Conservation (phyloP, 108 stramenopile species). For the Bacterosira constricta region DNA sequence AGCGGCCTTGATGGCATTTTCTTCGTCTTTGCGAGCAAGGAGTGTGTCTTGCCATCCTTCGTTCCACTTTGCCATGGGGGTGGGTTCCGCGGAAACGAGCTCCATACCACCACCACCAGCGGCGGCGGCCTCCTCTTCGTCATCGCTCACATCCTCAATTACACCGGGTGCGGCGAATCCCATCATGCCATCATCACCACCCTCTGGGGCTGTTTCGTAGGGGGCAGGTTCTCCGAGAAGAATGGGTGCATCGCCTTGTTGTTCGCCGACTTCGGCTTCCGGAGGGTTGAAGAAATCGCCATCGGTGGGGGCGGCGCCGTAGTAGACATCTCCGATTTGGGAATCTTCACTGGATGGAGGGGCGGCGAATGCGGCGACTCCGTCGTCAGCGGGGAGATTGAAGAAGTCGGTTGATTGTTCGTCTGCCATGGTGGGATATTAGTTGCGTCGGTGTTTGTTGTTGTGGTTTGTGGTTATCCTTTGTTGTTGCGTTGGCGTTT, state of each 20-base stretch:
- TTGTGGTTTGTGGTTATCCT: no score
- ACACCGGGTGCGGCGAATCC: conserved; percentile 15
- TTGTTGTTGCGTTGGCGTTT: no score
- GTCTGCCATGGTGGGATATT: background rate
- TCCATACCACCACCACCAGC: background rate
- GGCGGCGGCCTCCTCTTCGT: conserved; percentile 27
- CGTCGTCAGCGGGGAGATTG: conserved; percentile 15
- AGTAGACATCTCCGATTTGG: conserved; percentile 38
- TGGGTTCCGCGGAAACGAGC: conserved; percentile 29
- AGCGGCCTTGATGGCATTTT: conserved; percentile 75
- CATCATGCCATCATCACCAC: conserved; percentile 1
- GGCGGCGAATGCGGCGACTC: conserved; percentile 34
- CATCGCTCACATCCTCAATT: conserved; percentile 37
- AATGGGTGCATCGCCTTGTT: conserved; percentile 19
- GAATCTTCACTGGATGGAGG: conserved; percentile 28
- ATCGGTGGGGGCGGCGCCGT: conserved; percentile 24
- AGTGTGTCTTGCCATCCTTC: conserved; percentile 84
- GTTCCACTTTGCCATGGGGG: conserved; percentile 86
- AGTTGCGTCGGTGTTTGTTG: background rate
- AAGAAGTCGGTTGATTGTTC: conserved; percentile 32
- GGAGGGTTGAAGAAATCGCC: conserved; percentile 46
- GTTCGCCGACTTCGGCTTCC: background rate
- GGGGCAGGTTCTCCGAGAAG: conserved; percentile 3
- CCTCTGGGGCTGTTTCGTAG: conserved; percentile 5
- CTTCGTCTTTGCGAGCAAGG: conserved; percentile 77